Evolutionary conservation across 148 eudicot species (phyloP), one percentile per base, ranked within the genome.

Genomic region (Vaccinium darrowii): DNA sequence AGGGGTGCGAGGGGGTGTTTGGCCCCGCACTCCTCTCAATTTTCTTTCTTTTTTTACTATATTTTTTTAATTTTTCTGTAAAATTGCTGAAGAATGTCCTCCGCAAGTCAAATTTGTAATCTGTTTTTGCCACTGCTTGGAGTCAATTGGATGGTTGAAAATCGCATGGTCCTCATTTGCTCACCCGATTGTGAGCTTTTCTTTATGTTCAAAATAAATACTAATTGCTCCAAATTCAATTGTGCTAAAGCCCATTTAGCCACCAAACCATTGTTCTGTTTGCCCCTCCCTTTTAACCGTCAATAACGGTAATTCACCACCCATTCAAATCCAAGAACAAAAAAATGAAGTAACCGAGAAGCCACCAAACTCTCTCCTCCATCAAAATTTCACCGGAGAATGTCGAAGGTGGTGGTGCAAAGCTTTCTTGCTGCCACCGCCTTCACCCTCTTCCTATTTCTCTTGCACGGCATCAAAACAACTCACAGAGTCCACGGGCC

Each of bases 381-480:
- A 1, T 36, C 49, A 12, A 69, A 82, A 69, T n/a, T 67, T 53
- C 80, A 27, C 33, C 63, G 83, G 74, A 79, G 18, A 81, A 90
- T 90, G 92, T 62, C 86, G 81, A 90, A 89, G 86, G 91, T 71
- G 90, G 91, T 78, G 88, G 90, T 83, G 15, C 86, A 71, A 79
- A 69, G 65, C 83, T 18, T 87, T 30, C 12, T 86, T 18, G 82
- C 92, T 87, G 86, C 74, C 74, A 27, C 89, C 86, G 84, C 91
- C 86, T 84, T 90, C 80, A 74, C 86, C 86, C 52, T 86, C 79
- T 47, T 88, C 62, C 50, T 87, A 4, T 57, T 83, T 80, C 72
- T 85, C 19, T 72, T 82, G 7, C 73, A 19, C 56, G 18, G 7
- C 25, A 56, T 21, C 53, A 74, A 56, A 80, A 11, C 81, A n/a